Conservation (phyloP, 768 basidiomycete genomes). For the Hypholoma fasciculare region DNA sequence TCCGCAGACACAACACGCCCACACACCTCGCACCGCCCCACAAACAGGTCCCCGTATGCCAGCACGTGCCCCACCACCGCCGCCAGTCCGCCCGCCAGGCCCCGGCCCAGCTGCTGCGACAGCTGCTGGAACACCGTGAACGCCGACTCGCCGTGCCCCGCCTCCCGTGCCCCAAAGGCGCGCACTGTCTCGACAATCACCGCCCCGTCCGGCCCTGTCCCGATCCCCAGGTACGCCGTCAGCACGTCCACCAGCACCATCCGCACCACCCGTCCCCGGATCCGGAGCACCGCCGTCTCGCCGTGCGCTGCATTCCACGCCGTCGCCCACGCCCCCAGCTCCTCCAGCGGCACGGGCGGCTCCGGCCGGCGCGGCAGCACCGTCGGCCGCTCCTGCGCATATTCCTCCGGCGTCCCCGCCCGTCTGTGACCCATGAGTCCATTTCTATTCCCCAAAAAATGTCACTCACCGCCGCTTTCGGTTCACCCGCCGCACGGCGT, state of each 20-base stretch:
- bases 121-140: constrained; percentile 64
- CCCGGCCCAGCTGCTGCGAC: constrained; percentile 64
- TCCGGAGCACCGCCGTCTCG: constrained; percentile 43
- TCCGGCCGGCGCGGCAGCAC: constrained; percentile 43
- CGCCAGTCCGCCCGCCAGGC: constrained; percentile 59
- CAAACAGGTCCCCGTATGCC: constrained; percentile 61
- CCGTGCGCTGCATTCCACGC: constrained; percentile 51
- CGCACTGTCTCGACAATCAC: constrained; percentile 62
- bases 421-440: background rate
- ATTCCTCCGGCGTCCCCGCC: constrained; percentile 12
- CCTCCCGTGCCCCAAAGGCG: constrained; percentile 76
- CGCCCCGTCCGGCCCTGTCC: constrained; percentile 23
- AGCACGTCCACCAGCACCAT: constrained; percentile 67
- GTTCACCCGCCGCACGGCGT: constrained; percentile 48
- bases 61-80: constrained; percentile 43
- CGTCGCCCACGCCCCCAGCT: constrained; percentile 53
- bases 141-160: constrained; percentile 68
- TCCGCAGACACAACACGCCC: constrained; percentile 67
- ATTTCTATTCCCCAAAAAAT: too few species aligned
- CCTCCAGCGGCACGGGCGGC: constrained; percentile 42
- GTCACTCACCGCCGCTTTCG: constrained; percentile 57
- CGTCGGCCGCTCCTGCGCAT: constrained; percentile 31
- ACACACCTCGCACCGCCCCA: constrained; percentile 59
- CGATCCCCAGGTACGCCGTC: constrained; percentile 59
- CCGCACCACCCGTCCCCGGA: constrained; percentile 60